Conservation (phyloP, 2,329 filamentous ascomycete genomes). For the Xylaria sp. region DNA sequence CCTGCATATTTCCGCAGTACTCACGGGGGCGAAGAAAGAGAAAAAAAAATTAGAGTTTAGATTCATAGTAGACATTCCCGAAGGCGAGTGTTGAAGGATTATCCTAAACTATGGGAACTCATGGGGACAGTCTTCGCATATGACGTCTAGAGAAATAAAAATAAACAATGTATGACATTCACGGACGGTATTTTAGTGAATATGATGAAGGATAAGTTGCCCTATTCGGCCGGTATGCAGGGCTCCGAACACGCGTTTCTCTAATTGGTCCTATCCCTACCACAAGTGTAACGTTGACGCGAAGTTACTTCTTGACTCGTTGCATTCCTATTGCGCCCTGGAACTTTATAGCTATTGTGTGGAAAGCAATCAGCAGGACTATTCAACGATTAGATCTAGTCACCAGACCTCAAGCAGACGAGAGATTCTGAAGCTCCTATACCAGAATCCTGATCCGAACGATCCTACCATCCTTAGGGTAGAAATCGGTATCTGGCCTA, state of each 20-base stretch:
- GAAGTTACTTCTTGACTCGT: neutral
- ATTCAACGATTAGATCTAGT: neutral
- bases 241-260: neutral
- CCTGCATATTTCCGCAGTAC: no score
- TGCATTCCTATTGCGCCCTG: slow-evolving; percentile 1
- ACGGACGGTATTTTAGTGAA: neutral
- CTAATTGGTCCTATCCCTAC: slow-evolving; percentile 2
- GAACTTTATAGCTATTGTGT: neutral
- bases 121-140: neutral
- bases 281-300: slow-evolving; percentile 20
- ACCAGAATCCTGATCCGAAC: neutral
- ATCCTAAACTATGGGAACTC: neutral
- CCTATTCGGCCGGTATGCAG: slow-evolving; percentile 18
- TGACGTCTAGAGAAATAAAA: neutral
- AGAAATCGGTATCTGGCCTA: neutral
- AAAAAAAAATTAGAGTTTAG: neutral
- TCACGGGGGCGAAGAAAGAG: no score
- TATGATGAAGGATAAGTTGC: neutral
- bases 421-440: neutral
- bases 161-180: neutral
- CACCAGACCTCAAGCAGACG: neutral
- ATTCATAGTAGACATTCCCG: neutral
- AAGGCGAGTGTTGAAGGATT: neutral
- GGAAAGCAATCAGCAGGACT: neutral
- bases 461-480: neutral